These are phyloP conservation scores for Rhytidiadelphus loreus DNA, from an alignment of 225 moss, liverwort and hornwort genomes.

Conservation along the genomic window DNA sequence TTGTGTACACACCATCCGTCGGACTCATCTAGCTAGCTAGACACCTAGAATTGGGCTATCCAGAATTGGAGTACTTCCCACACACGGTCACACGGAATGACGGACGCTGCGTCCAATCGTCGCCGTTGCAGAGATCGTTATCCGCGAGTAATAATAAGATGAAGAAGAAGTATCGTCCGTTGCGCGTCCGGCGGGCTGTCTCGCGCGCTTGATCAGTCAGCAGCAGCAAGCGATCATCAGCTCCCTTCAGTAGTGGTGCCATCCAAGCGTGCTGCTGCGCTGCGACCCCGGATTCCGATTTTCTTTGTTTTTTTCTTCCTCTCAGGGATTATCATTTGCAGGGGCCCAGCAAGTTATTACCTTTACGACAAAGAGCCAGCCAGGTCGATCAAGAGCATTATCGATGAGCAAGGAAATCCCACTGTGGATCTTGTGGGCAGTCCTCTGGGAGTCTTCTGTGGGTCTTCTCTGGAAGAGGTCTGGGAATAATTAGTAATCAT, in stretches of 20 bases:
- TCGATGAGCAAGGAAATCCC: neutral
- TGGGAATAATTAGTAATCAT: neutral
- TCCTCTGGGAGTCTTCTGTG: neutral
- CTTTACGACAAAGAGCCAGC: neutral
- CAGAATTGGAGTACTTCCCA: neutral
- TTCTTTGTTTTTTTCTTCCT: no score
- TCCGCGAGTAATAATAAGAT: neutral
- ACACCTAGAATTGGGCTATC: neutral
- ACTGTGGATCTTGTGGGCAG: neutral
- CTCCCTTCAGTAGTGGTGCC: neutral
- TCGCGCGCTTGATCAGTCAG: neutral
- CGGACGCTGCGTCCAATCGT: neutral
- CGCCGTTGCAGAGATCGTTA: neutral
- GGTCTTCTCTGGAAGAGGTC: no score
- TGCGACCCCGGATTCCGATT: neutral
- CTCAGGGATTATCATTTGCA: neutral
- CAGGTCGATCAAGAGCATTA: neutral
- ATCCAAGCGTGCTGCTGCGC: neutral
- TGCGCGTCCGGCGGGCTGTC: neutral
- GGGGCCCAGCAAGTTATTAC: neutral
- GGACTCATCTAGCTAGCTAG: neutral
- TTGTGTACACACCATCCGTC: no score
- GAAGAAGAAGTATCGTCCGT: neutral
- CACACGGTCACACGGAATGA: neutral
- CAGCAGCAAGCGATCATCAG: neutral